Evolutionary conservation across 106 monocot species (phyloP).

Genomic region (Phalaenopsis equestris): DNA sequence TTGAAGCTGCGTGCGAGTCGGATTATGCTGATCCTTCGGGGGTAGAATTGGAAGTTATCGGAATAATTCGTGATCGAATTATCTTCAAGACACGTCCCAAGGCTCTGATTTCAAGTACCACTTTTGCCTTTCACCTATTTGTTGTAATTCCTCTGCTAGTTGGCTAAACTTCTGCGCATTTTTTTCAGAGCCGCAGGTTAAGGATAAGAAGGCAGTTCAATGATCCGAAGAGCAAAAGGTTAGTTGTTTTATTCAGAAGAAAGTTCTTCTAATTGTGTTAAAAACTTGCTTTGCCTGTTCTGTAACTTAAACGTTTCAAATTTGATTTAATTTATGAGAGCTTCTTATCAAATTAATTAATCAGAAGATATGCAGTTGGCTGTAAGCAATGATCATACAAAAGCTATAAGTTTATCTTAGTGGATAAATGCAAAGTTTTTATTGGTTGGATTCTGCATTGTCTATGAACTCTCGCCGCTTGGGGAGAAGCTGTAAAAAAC

Average conservation of each 20-base stretch:
- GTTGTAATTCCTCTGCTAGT: not conserved
- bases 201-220: constrained; percentile 7
- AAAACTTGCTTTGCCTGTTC: too few relatives aligned
- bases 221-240: not conserved
- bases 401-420: too few relatives aligned
- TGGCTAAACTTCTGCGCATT: not conserved
- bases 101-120: constrained; percentile 66
- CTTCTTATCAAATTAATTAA: too few relatives aligned
- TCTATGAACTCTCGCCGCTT: too few relatives aligned
- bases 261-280: too few relatives aligned
- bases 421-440: too few relatives aligned
- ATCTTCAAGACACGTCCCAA: constrained; percentile 83
- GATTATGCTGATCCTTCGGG: constrained; percentile 7
- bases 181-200: constrained; percentile 10
- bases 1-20: not conserved
- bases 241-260: not conserved
- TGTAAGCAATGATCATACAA: too few relatives aligned
- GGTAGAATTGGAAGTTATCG: constrained; percentile 64
- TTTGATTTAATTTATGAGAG: too few relatives aligned
- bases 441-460: too few relatives aligned
- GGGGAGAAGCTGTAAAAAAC: too few relatives aligned
- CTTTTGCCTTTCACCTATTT: not conserved
- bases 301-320: too few relatives aligned
- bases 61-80: constrained; percentile 74
- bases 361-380: too few relatives aligned